Evolutionary conservation across 2,329 filamentous ascomycete species (phyloP), one percentile per base, ranked within the genome.

Genomic region (Epichloe elymi): DNA sequence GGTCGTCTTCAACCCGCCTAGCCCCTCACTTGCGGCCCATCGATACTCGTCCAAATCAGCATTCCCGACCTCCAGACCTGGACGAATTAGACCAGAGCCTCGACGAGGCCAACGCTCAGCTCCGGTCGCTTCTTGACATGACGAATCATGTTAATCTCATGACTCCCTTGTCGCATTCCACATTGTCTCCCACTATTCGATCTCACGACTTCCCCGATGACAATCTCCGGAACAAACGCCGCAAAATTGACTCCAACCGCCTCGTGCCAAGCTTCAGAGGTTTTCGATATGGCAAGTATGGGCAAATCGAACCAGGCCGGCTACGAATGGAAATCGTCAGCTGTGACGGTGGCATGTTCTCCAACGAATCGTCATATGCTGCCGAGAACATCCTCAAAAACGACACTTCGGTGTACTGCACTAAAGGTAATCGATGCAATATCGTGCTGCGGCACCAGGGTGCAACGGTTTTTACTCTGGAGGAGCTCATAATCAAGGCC

Each of bases 321-420:
- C 70, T 96, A 60, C 83, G 78, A 55, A 88, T 96, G 86, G 86
- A 95, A 63, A 82, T 96, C 55, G 78, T 87, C 46, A 93, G 84
- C 71, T 96, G 89, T 62, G 90, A 96, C 65, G 89, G 88, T 40
- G 89, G 90, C 42, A 74, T 80, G 52, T 82, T 76, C 60, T 74
- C 77, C 48, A 82, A 84, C 55, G 79, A 83, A 58, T 69, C 73
- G 50, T 69, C 73, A 11, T 86, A 87, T 56, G 77, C 78, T 12
- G 81, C 84, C 19, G 86, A 90, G 58, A 95, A 95, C 63, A 83
- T 96, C 30, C 74, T 97, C 55, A 82, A 79, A 58, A 83, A 90
- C 63, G 88, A 97, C 66, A 74, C 75, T 52, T 86, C 85, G 11
- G 88, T 95, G 2, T 97, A 96, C 63, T 94, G 89, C 67, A 95